Base-by-base conservation (phyloP, 768 basidiomycete genomes). In the Rossbeevera mucosa region DNA sequence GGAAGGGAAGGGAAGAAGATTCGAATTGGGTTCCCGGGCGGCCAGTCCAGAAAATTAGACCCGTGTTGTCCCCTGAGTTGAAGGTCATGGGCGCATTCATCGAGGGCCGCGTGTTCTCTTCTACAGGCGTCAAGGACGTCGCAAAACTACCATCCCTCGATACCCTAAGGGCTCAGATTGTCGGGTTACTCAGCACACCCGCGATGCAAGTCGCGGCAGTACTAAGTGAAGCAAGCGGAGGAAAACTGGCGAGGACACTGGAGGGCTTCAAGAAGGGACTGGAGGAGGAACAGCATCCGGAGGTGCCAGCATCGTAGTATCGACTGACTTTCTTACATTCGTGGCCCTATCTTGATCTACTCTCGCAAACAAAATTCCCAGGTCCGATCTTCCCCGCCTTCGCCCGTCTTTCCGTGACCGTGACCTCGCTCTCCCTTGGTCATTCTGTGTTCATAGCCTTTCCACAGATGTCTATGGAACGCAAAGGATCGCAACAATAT, bases 401-500 rank as follows among this genome's bases (percentile, higher is more conserved):
- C 82, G 31, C 82, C 88, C 12, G 81, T 89, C 72, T 68, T 85
- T 24, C 79, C 81, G 36, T 72, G 79, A 25, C 81, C 85, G 64
- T 79, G 79, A 0, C 67, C 88, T 65, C 80, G 76, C 72, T 80
- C 91, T 5, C 94, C 94, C 63, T 93, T 88, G 3, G 95, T 96
- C 84, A 95, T 88, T n/a, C 91, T 75, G 66, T 98, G 95, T 59
- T 86, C 86, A 61, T 97, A 98, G 1, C 91, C 92, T 44, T 79
- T 80, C 83, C 92, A 98, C 0, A 72, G 56, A 9, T 67, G 66
- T 38, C 88, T 75, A 38, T 82, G 73, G 64, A 98, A 97, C 16
- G 67, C 74, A 67, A 94, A 97, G 0, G 92, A 94, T 25, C 90
- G 80, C 16, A 92, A 66, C 11, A 87, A 76, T 2, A 68, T 77